Percentiles rank a stretch among this genome's conserved stretches.
These are phyloP conservation scores for Caryopteris hybrid DNA, from an alignment of 305 asterid species.

Conservation along the genomic window DNA sequence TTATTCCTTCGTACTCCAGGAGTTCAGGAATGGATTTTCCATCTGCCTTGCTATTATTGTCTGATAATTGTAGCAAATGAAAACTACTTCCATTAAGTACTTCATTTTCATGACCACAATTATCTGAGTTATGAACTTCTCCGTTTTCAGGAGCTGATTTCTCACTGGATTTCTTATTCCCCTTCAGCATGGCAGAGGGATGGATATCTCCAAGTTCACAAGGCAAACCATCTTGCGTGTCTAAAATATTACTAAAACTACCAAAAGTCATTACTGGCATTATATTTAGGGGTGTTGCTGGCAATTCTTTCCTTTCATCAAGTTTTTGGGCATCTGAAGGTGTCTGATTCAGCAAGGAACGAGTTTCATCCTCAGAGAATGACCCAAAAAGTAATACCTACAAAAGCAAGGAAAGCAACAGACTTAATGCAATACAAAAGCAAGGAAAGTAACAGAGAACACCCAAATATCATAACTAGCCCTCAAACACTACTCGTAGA, in stretches of 20 bases:
- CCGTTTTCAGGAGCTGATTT: slow-evolving; percentile 45
- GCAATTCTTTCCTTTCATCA: slow-evolving; percentile 25
- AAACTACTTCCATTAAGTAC: slow-evolving; percentile 28
- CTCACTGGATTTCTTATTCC: slow-evolving; percentile 16
- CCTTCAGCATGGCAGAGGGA: slow-evolving; percentile 22
- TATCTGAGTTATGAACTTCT: slow-evolving; percentile 18
- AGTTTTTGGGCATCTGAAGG: slow-evolving; percentile 22
- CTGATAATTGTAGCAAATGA: slow-evolving; percentile 30
- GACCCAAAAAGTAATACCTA: slow-evolving; percentile 87
- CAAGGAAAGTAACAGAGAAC: neutral
- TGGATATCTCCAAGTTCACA: slow-evolving; percentile 21
- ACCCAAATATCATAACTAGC: neutral
- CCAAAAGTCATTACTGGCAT: slow-evolving; percentile 47
- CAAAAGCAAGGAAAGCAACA: slow-evolving; percentile 12
- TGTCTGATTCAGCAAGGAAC: slow-evolving; percentile 37
- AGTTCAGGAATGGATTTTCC: slow-evolving; percentile 21
- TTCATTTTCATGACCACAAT: slow-evolving; percentile 24
- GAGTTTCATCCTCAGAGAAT: slow-evolving; percentile 80
- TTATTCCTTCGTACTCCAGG: slow-evolving; percentile 23
- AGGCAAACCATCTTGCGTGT: slow-evolving; percentile 22
- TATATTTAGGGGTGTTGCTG: slow-evolving; percentile 22
- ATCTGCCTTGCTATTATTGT: slow-evolving; percentile 21
- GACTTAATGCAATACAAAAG: slow-evolving; percentile 19
- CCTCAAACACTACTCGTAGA: neutral
- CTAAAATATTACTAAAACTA: slow-evolving; percentile 31